Evolutionary conservation across 306 rosid genomes (phyloP).

Genomic region (Glycine soja): DNA sequence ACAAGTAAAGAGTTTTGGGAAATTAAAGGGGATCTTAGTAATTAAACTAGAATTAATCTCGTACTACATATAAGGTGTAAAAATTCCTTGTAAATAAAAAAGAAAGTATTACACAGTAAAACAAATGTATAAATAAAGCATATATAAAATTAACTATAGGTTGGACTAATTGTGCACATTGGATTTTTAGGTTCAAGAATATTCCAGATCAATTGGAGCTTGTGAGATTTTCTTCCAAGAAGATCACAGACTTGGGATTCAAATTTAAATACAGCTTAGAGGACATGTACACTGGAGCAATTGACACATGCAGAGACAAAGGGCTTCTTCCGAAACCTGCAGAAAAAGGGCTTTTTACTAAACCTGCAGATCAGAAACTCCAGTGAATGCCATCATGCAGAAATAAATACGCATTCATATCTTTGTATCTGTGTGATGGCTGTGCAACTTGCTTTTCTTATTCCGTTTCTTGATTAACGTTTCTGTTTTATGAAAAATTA

Average conservation of each 20-base stretch:
- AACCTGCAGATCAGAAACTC: not conserved
- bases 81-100: too few relatives aligned
- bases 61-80: too few relatives aligned
- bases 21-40: too few relatives aligned
- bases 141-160: not conserved
- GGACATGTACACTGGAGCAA: slow-evolving; percentile 73
- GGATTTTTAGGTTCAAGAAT: slow-evolving; percentile 58
- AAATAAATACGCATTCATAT: not conserved
- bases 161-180: not conserved
- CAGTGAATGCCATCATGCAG: not conserved
- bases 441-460: too few relatives aligned
- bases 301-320: slow-evolving; percentile 65
- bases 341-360: slow-evolving; percentile 60
- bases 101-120: too few relatives aligned
- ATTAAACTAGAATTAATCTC: too few relatives aligned
- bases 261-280: slow-evolving; percentile 72
- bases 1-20: too few relatives aligned
- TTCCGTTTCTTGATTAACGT: not conserved
- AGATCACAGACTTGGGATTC: slow-evolving; percentile 69
- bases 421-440: not conserved
- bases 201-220: slow-evolving; percentile 67
- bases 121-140: too few relatives aligned
- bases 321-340: slow-evolving; percentile 57
- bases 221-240: slow-evolving; percentile 69
- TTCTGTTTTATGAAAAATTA: not conserved